These are phyloP conservation scores for Colletotrichum viniferum DNA, from an alignment of 2,329 filamentous ascomycete genomes.

Conservation along the genomic window DNA sequence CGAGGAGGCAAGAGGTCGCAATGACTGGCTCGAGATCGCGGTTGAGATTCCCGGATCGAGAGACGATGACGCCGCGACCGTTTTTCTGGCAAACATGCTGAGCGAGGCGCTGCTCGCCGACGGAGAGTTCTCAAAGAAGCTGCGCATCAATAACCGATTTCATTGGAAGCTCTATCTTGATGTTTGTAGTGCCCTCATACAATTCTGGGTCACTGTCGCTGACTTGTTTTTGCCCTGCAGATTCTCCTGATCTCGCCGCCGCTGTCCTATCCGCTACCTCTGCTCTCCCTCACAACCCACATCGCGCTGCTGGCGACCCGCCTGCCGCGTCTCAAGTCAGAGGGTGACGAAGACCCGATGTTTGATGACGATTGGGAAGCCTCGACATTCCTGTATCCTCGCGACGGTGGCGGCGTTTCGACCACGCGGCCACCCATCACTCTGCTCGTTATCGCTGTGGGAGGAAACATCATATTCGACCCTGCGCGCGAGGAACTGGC, in stretches of 20 bases:
- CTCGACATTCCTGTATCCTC: conserved; percentile 76
- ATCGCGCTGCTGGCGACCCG: conserved; percentile 89
- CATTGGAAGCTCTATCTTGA: conserved; percentile 98
- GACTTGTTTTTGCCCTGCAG: conserved; percentile 46
- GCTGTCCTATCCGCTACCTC: conserved; percentile 88
- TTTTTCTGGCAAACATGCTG: conserved; percentile 88
- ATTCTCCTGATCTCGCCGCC: conserved; percentile 92
- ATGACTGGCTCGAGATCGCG: conserved; percentile 85
- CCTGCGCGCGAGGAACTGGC: conserved; percentile 89
- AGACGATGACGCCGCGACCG: conserved; percentile 88
- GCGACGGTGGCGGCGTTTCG: conserved; percentile 32
- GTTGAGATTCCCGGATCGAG: conserved; percentile 91
- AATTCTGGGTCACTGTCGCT: neutral
- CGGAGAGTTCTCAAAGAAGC: conserved; percentile 69
- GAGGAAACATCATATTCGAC: conserved; percentile 91
- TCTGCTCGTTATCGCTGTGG: conserved; percentile 85
- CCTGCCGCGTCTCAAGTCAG: conserved; percentile 83
- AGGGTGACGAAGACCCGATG: conserved; percentile 92
- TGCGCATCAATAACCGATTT: conserved; percentile 89
- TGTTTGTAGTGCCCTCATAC: conserved; percentile 57
- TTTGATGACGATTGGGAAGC: conserved; percentile 98
- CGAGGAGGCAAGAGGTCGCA: conserved; percentile 46
- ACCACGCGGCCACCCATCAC: conserved; percentile 78
- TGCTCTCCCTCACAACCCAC: conserved; percentile 91
- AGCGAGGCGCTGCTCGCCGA: conserved; percentile 82